phyloP scores from a whole-genome alignment of 139 green algal genomes.

The Trebouxia sp. region DNA sequence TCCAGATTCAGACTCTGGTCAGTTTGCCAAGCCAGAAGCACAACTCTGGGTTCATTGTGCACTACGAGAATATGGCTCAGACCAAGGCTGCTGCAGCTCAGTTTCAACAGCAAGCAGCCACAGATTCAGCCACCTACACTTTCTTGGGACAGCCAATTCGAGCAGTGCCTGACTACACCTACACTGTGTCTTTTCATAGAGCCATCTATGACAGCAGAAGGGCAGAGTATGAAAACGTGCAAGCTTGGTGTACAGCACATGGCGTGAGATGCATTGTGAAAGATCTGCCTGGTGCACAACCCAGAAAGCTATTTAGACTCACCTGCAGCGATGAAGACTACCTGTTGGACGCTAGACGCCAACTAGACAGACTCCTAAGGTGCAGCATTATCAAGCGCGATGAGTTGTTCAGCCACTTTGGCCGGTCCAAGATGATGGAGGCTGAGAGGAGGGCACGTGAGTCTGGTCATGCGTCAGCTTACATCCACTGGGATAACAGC shows the following conservation, averaged over 20 bases:
- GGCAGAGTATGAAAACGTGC: background rate
- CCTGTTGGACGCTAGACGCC: background rate
- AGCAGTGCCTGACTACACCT: background rate
- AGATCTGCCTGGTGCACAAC: background rate
- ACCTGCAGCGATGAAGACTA: constrained; percentile 6
- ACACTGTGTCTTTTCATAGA: background rate
- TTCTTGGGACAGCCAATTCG: background rate
- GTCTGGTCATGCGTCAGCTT: background rate
- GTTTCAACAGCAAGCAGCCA: background rate
- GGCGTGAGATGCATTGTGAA: background rate
- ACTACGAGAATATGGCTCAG: constrained; percentile 1
- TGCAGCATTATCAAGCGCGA: background rate
- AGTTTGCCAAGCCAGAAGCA: background rate
- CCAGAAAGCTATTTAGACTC: background rate
- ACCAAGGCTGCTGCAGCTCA: background rate
- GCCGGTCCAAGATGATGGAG: background rate
- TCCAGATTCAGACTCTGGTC: background rate
- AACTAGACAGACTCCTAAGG: background rate
- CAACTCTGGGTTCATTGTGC: background rate
- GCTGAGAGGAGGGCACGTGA: background rate
- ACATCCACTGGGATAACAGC: background rate
- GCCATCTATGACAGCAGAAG: background rate
- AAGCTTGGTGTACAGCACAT: background rate
- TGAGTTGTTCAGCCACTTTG: background rate
- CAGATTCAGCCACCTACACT: background rate